A percentile compares a stretch with the other conserved stretches of the same genome.
Conservation (phyloP, 257 asterid species). For the Fraxinus excelsior region DNA sequence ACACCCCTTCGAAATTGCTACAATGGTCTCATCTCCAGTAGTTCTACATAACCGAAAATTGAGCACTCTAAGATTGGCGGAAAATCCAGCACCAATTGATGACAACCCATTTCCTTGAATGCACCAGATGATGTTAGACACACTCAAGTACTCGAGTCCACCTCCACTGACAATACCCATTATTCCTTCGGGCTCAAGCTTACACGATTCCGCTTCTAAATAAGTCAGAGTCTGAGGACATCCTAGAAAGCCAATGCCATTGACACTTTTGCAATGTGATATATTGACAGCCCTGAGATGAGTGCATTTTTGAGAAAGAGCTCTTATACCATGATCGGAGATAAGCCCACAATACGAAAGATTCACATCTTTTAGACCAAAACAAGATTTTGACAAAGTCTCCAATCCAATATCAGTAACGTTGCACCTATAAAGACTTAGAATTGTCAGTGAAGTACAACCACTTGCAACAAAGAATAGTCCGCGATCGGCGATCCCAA, state of each 20-base stretch:
- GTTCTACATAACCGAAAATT: constrained; percentile 64
- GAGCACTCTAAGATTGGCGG: constrained; percentile 50
- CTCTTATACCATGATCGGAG: constrained; percentile 56
- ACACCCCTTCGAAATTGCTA: constrained; percentile 54
- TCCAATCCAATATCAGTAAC: constrained; percentile 60
- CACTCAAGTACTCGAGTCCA: constrained; percentile 62
- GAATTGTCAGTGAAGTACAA: constrained; percentile 50
- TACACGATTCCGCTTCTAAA: constrained; percentile 66
- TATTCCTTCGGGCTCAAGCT: constrained; percentile 65
- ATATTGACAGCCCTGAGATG: constrained; percentile 51
- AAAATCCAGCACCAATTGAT: constrained; percentile 35
- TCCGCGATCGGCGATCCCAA: constrained; percentile 51
- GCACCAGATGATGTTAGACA: constrained; percentile 55
- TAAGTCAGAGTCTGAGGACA: constrained; percentile 51
- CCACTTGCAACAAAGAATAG: constrained; percentile 49
- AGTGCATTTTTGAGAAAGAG: constrained; percentile 46
- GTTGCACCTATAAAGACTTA: constrained; percentile 73
- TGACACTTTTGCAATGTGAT: constrained; percentile 52
- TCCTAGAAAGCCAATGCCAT: constrained; percentile 65
- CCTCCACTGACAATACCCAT: constrained; percentile 62
- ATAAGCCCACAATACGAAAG: constrained; percentile 56
- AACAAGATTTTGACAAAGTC: constrained; percentile 50
- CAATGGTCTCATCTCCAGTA: constrained; percentile 43
- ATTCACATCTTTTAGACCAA: constrained; percentile 50
- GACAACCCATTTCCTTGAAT: constrained; percentile 47